Evolutionary conservation across 2,329 filamentous ascomycete species (phyloP).

Genomic region (Fusarium sp.): DNA sequence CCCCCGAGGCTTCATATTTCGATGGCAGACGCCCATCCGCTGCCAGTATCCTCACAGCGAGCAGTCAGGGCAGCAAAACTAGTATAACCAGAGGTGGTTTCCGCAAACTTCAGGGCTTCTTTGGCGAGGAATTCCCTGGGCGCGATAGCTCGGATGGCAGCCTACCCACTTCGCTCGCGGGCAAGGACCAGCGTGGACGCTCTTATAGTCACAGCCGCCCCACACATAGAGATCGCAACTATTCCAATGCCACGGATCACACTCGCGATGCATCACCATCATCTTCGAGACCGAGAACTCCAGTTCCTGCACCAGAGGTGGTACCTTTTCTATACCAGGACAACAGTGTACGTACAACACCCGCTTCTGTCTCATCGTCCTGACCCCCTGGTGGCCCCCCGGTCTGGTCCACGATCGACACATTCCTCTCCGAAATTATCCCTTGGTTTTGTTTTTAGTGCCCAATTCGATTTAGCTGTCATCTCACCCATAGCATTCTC

Average conservation of each 20-base stretch:
- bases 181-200: constrained; percentile 71
- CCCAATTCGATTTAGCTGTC: constrained; percentile 9
- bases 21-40: constrained; percentile 88
- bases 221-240: constrained; percentile 78
- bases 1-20: constrained; percentile 69
- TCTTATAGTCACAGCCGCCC: constrained; percentile 70
- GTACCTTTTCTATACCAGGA: constrained; percentile 98
- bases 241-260: constrained; percentile 80
- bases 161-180: constrained; percentile 61
- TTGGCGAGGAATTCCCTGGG: constrained; percentile 87
- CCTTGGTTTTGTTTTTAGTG: constrained; percentile 18
- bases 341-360: constrained; percentile 66
- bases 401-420: constrained; percentile 26
- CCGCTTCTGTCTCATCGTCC: constrained; percentile 41
- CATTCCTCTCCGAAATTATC: constrained; percentile 28
- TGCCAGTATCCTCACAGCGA: constrained; percentile 82
- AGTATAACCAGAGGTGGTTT: constrained; percentile 77
- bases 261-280: constrained; percentile 80
- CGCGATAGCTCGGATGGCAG: constrained; percentile 80
- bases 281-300: constrained; percentile 83
- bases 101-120: constrained; percentile 90
- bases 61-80: constrained; percentile 84
- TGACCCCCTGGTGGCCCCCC: constrained; percentile 20
- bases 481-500: constrained; percentile 1
- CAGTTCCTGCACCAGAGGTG: constrained; percentile 88